phyloP scores from a whole-genome alignment of 2,329 filamentous ascomycete species.

The Sporothrix mexicana region DNA sequence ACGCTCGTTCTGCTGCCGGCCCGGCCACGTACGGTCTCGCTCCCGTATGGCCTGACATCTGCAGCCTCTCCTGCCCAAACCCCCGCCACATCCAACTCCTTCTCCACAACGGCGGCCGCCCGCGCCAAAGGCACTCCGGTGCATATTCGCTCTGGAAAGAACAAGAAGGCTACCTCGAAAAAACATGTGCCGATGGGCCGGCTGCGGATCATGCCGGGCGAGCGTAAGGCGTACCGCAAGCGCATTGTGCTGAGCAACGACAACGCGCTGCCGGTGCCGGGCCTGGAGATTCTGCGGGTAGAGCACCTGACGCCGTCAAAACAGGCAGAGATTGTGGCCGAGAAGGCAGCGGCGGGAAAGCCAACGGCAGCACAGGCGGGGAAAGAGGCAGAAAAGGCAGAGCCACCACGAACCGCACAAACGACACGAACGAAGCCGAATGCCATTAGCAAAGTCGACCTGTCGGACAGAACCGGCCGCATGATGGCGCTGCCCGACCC shows the following conservation, averaged over 20 bases:
- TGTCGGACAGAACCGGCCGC: conserved; percentile 54
- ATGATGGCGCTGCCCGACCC: conserved; percentile 72
- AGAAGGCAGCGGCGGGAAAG: too few species aligned
- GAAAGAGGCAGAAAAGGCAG: too few species aligned
- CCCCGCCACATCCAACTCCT: conserved; percentile 36
- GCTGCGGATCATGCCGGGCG: conserved; percentile 71
- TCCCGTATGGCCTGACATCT: background rate
- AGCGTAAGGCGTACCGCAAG: conserved; percentile 86
- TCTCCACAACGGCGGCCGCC: conserved; percentile 46
- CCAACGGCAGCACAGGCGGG: too few species aligned
- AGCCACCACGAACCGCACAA: too few species aligned
- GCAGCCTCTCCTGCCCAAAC: background rate
- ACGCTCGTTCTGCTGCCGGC: conserved; percentile 27
- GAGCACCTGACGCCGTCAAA: conserved; percentile 46
- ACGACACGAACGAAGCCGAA: background rate
- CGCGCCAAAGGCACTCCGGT: conserved; percentile 24
- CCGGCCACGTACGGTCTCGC: conserved; percentile 26
- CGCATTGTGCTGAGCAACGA: conserved; percentile 91
- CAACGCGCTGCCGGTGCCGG: conserved; percentile 81
- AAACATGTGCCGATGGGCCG: conserved; percentile 47
- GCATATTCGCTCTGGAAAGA: conserved; percentile 49
- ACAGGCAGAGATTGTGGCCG: too few species aligned
- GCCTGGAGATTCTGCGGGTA: conserved; percentile 65
- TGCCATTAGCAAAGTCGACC: background rate
- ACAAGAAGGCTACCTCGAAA: conserved; percentile 45